These are phyloP conservation scores for Penicillium fimorum DNA, from an alignment of 495 filamentous ascomycete species.

Conservation along the genomic window DNA sequence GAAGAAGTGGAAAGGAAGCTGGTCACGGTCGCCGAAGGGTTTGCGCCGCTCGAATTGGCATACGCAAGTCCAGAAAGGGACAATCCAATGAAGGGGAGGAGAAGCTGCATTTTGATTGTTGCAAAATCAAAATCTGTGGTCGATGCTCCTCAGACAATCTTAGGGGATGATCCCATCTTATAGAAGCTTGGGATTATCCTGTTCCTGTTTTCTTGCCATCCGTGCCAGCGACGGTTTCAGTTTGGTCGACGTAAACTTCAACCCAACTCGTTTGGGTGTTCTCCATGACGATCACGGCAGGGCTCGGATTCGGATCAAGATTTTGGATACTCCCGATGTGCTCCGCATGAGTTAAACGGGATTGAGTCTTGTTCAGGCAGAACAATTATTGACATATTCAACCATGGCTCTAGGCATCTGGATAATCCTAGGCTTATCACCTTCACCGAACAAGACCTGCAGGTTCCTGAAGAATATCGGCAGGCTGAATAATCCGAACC, in stretches of 20 bases:
- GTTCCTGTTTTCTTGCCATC: not conserved
- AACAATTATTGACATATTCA: not conserved
- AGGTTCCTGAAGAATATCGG: no score
- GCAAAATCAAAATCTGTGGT: not conserved
- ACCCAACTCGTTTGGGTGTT: not conserved
- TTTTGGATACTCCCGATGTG: not conserved
- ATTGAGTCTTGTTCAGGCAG: not conserved
- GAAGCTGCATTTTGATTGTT: not conserved
- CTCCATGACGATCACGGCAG: not conserved
- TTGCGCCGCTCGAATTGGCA: not conserved
- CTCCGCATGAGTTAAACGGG: not conserved
- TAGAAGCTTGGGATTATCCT: not conserved
- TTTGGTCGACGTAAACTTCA: not conserved
- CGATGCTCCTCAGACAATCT: not conserved
- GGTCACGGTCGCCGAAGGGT: slow-evolving; percentile 1
- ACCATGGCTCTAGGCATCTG: not conserved
- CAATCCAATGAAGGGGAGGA: slow-evolving; percentile 41
- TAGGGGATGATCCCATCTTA: not conserved
- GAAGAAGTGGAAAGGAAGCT: slow-evolving; percentile 2
- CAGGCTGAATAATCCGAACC: not conserved
- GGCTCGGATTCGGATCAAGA: not conserved
- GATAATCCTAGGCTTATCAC: not conserved
- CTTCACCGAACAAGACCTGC: no score
- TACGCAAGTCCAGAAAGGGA: slow-evolving; percentile 22
- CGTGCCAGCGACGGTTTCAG: not conserved